Evolutionary conservation across 768 basidiomycete genomes (phyloP), one percentile per base, ranked within the genome.

Genomic region (Boletus huronensis): DNA sequence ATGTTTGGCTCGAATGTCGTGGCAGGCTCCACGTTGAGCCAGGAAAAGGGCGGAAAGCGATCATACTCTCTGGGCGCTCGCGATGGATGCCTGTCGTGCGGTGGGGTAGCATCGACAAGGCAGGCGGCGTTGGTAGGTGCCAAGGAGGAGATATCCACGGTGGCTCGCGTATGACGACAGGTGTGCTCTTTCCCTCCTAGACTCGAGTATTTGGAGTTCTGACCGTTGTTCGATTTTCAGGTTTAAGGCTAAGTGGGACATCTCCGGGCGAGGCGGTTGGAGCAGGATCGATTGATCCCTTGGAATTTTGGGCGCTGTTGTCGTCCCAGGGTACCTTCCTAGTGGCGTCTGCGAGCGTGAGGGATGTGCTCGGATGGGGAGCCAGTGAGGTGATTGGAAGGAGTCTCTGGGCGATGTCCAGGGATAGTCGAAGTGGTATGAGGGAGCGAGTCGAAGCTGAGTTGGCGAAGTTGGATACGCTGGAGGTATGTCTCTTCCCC

Each of bases 1-100:
- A 88, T 71, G 80, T 93, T 19, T 99, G 96, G 96, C 77, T 98
- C 16, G 93, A 97, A 68, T 88, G 85, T 47, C 78, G 87, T n/a
- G 96, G 96, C 1, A 78, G 91, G 29, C 77, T 98, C 38, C 88
- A 95, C 63, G 81, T 90, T 52, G 96, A 99, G 74, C 87, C 93
- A 0, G 93, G 93, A 1, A 98, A 98, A 66, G 93, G 93, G 1
- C 77, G 93, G 35, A 97, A 98, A 72, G 92, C 93, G 2, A 93
- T 99, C 64, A 83, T 99, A 34, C 77, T 99, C n/a, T 83, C 82
- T 52, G 95, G 88, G 0, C 79, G 96, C 9, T 82, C 86, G 29
- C 74, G 87, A 42, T 79, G 79, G 63, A 86, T 90, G 78, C 82
- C 84, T 8, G 66, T 60, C 2, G 68, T 93, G 23, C 69, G 66